Percentiles rank a stretch among this genome's conserved stretches.
Conservation (phyloP, 306 rosid genomes). For the Urtica urens region DNA sequence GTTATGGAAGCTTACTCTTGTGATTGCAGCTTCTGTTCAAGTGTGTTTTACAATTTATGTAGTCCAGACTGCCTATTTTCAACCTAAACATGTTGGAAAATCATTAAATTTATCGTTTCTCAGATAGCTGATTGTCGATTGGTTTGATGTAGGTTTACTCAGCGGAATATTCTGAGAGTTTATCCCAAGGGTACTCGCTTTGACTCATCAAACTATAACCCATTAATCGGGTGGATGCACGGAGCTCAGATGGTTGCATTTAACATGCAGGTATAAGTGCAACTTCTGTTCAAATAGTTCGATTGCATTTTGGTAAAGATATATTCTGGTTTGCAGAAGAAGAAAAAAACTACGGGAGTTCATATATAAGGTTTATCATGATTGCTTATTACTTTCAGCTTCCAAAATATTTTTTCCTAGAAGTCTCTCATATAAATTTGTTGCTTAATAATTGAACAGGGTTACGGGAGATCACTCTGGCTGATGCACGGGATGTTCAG, state of each 20-base stretch:
- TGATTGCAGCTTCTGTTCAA: too few relatives aligned
- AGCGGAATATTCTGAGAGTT: constrained; percentile 79
- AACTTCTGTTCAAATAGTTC: too few relatives aligned
- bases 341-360: too few relatives aligned
- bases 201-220: constrained; percentile 94
- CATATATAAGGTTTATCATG: too few relatives aligned
- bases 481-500: constrained; percentile 97
- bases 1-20: too few relatives aligned
- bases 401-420: constrained; percentile 1
- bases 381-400: constrained; percentile 1
- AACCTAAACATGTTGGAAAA: neutral
- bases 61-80: neutral
- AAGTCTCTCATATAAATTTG: constrained; percentile 3
- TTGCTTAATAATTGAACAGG: constrained; percentile 40
- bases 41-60: too few relatives aligned
- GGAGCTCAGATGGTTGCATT: constrained; percentile 99
- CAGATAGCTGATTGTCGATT: too few relatives aligned
- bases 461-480: constrained; percentile 93
- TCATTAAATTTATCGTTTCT: too few relatives aligned
- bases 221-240: constrained; percentile 90
- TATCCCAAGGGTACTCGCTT: constrained; percentile 90
- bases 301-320: too few relatives aligned
- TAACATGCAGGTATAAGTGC: constrained; percentile 99
- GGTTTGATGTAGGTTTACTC: constrained; percentile 64
- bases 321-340: constrained; percentile 2